Conservation (phyloP, 352 stramenopile species). For the Globisporangium megalacanthum region DNA sequence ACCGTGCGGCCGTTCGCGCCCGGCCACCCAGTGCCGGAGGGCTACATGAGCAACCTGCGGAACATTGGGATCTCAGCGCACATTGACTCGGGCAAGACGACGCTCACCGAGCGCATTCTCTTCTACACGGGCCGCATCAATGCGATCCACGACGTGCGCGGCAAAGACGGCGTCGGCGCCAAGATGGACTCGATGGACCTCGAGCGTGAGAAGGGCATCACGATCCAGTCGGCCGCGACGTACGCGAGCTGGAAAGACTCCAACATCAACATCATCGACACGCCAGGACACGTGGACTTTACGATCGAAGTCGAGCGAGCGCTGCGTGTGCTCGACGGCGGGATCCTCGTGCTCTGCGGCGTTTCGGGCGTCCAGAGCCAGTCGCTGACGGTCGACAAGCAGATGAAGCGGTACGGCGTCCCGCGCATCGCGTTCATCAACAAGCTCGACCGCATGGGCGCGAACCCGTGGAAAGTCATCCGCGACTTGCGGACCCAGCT, state of each 20-base stretch:
- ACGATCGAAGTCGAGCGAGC: slow-evolving; percentile 98
- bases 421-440: slow-evolving; percentile 99
- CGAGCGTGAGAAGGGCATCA: slow-evolving; percentile 99
- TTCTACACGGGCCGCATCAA: slow-evolving; percentile 99
- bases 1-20: slow-evolving; percentile 38
- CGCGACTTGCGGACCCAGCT: slow-evolving; percentile 93
- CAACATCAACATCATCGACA: slow-evolving; percentile 99
- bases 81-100: slow-evolving; percentile 99
- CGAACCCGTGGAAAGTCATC: slow-evolving; percentile 95
- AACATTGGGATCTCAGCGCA: slow-evolving; percentile 97
- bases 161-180: slow-evolving; percentile 97
- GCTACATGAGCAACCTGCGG: slow-evolving; percentile 82
- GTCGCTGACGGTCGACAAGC: slow-evolving; percentile 97
- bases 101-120: slow-evolving; percentile 98
- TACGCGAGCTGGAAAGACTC: slow-evolving; percentile 95
- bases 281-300: slow-evolving; percentile 99
- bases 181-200: slow-evolving; percentile 99
- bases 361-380: slow-evolving; percentile 96
- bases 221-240: slow-evolving; percentile 98
- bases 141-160: slow-evolving; percentile 93
- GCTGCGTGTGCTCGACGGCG: slow-evolving; percentile 97
- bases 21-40: slow-evolving; percentile 38
- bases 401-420: slow-evolving; percentile 99
- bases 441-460: slow-evolving; percentile 98
- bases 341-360: slow-evolving; percentile 91